A percentile compares a stretch with the other conserved stretches of the same genome.
Conservation (phyloP, 306 rosid species). For the Vachellia pachyceras region DNA sequence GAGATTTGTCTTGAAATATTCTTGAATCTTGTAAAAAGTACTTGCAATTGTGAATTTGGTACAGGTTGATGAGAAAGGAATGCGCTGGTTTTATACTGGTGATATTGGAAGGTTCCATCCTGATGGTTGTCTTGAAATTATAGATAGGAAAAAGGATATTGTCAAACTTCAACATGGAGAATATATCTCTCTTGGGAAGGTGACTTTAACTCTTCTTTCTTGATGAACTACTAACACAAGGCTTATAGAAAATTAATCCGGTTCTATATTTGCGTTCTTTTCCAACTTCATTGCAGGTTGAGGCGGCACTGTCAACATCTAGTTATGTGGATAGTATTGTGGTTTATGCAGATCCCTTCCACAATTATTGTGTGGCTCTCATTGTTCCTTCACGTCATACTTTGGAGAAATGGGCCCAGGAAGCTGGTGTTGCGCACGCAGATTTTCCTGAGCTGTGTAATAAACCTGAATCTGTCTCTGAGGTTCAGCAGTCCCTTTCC, state of each 20-base stretch:
- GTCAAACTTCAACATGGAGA: slow-evolving; percentile 99
- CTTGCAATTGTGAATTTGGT: slow-evolving; percentile 24
- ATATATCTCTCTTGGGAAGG: slow-evolving; percentile 94
- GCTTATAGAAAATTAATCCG: slow-evolving; percentile 26
- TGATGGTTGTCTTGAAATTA: slow-evolving; percentile 93
- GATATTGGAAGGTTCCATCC: slow-evolving; percentile 83
- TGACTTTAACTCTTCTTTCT: slow-evolving; percentile 30
- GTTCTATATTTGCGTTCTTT: slow-evolving; percentile 33
- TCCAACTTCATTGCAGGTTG: slow-evolving; percentile 63
- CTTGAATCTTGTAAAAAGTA: slow-evolving; percentile 27
- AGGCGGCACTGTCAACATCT: slow-evolving; percentile 69
- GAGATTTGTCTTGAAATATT: too few relatives aligned
- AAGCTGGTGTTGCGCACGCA: slow-evolving; percentile 59
- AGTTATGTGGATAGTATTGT: slow-evolving; percentile 75
- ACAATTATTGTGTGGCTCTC: slow-evolving; percentile 76
- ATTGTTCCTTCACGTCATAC: slow-evolving; percentile 59
- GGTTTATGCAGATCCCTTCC: slow-evolving; percentile 85
- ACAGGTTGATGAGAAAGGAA: slow-evolving; percentile 82
- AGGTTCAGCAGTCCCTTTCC: slow-evolving; percentile 77
- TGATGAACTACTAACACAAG: slow-evolving; percentile 1
- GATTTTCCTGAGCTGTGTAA: slow-evolving; percentile 77
- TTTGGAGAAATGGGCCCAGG: slow-evolving; percentile 84
- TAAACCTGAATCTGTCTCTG: slow-evolving; percentile 65
- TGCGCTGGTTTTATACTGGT: slow-evolving; percentile 89
- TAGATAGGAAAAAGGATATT: slow-evolving; percentile 92